phyloP scores from a whole-genome alignment of 2,329 filamentous ascomycete genomes.

The Epichloe amarillans region DNA sequence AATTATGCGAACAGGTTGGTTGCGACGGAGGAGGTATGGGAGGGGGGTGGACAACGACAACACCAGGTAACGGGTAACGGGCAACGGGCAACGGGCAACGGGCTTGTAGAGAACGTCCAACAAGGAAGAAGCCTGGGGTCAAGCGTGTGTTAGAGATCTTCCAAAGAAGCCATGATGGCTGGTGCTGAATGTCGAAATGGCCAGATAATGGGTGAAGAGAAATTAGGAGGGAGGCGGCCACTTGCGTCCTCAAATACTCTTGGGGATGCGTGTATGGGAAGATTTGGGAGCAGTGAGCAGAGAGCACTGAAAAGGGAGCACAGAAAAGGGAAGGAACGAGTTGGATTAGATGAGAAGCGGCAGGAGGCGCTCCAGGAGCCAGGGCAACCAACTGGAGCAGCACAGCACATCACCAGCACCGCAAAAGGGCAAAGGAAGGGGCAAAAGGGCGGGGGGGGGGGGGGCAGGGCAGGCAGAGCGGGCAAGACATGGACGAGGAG shows the following conservation, averaged over 20 bases:
- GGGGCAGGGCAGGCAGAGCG: background rate
- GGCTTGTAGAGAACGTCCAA: slow-evolving; percentile 5
- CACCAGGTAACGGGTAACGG: background rate
- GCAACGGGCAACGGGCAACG: slow-evolving; percentile 3
- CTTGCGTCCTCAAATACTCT: slow-evolving; percentile 7
- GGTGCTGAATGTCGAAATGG: slow-evolving; percentile 4
- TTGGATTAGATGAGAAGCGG: background rate
- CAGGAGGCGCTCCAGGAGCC: background rate
- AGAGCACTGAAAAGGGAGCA: too few species aligned
- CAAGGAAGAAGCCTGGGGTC: slow-evolving; percentile 6
- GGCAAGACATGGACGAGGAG: background rate
- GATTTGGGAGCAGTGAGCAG: background rate
- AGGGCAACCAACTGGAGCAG: too few species aligned
- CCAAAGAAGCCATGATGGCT: slow-evolving; percentile 5
- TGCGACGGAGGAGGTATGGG: background rate
- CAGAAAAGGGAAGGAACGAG: background rate
- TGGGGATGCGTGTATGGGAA: background rate
- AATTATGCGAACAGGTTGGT: background rate
- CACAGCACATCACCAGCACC: too few species aligned
- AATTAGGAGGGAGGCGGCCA: slow-evolving; percentile 3
- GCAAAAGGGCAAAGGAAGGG: too few species aligned
- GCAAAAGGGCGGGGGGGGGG: background rate
- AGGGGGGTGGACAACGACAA: background rate
- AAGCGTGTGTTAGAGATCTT: slow-evolving; percentile 7
- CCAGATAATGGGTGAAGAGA: slow-evolving; percentile 5